Evolutionary conservation across 331 rosid genomes (phyloP).

Genomic region (Quercus tomentella): DNA sequence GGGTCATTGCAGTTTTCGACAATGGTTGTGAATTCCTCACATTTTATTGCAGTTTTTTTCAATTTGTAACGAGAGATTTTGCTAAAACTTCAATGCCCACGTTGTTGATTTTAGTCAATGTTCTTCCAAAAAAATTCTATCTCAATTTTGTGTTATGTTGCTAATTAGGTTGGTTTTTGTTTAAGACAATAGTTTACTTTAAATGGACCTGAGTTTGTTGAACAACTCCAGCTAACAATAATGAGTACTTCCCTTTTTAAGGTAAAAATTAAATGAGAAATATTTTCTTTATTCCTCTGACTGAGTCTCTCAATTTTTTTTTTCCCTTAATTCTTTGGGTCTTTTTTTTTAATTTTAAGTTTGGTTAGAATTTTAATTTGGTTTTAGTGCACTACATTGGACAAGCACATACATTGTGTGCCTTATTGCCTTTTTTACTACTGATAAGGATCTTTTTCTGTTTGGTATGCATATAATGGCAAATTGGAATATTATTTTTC

Average conservation of each 20-base stretch:
- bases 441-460: not conserved
- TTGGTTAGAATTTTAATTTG: not conserved
- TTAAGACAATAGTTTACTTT: not conserved
- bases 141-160: not conserved
- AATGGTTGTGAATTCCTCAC: slow-evolving; percentile 6
- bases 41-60: not conserved
- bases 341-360: not conserved
- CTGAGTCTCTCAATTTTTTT: not conserved
- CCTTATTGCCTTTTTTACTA: not conserved
- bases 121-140: not conserved
- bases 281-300: not conserved
- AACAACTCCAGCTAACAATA: slow-evolving; percentile 33
- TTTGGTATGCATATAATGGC: not conserved
- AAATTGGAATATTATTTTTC: not conserved
- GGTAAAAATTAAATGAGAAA: slow-evolving; percentile 2
- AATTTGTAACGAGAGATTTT: not conserved
- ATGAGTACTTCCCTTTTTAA: not conserved
- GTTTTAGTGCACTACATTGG: not conserved
- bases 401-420: not conserved
- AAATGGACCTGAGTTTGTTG: slow-evolving; percentile 28
- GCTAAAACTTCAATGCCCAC: not conserved
- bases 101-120: slow-evolving; percentile 31
- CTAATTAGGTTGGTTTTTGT: not conserved
- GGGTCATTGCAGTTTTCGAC: slow-evolving; percentile 19
- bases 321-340: not conserved